Base-by-base conservation (phyloP, 1,139 yeast species). In the Wickerhamiella pararugosa region DNA sequence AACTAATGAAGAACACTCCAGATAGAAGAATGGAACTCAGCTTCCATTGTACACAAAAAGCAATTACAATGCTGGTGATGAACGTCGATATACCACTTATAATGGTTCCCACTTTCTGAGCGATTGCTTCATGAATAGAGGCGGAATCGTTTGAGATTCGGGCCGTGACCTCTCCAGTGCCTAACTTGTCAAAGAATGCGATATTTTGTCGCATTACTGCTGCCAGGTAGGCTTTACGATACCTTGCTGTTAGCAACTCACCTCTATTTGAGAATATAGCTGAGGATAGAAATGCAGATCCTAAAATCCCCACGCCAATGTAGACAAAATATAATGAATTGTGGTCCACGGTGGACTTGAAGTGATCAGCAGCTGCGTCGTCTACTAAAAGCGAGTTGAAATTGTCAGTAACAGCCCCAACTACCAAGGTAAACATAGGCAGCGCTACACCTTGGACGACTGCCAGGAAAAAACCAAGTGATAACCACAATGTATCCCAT, bases 81-180 rank as follows among this genome's bases (percentile, higher is more conserved):
- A 66, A 64, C 1, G 67, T 59, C 7, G 66, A 54, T 4, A 63
- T 42, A 29, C 67, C 67, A 25, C 58, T 53, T n/a, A 61, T 48
- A 39, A 65, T 59, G 39, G 63, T 52, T 8, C 68, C 69, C 11
- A 64, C 58, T 51, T 66, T 66, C 50, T 66, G 69, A 27, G 67
- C 60, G 40, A 66, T 65, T 36, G 69, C 70, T 36, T 63, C 67
- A 48, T 66, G 70, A 41, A 66, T 62, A 30, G 59, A 51, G 30
- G 58, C 55, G 8, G 69, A 62, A 39, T 66, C 70, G 31, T 63
- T 58, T 25, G 67, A 64, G 49, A 66, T 65, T 10, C 69, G 60
- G 29, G 69, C 61, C n/a, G 68, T 61, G 34, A 65, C 61, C 45
- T 64, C 68, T 26, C 70, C 70, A 11, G 70, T 62, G 27, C 70